phyloP scores from a whole-genome alignment of 108 stramenopile genomes.

The Cyclotella baltica region DNA sequence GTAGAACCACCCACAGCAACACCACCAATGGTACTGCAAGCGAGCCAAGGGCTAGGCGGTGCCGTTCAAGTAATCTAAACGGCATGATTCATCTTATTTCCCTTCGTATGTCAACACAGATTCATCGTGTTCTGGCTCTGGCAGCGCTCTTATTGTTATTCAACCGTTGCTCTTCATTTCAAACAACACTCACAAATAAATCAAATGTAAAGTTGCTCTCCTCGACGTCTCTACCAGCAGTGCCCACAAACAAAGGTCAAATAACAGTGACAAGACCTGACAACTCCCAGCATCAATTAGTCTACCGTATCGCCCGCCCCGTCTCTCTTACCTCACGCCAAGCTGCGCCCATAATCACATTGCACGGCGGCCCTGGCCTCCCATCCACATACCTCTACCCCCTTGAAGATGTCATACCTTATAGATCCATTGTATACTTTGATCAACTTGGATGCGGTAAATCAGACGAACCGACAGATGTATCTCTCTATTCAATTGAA shows the following conservation, averaged over 20 bases:
- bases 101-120: too few relatives aligned
- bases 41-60: too few relatives aligned
- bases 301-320: constrained; percentile 36
- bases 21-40: too few relatives aligned
- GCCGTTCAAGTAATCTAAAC: too few relatives aligned
- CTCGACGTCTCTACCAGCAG: neutral
- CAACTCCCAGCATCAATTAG: constrained; percentile 18
- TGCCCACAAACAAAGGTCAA: constrained; percentile 17
- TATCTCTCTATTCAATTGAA: constrained; percentile 52
- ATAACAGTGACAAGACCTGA: constrained; percentile 8
- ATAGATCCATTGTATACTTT: constrained; percentile 68
- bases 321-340: constrained; percentile 37
- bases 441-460: constrained; percentile 80
- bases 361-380: constrained; percentile 78
- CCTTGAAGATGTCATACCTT: constrained; percentile 58
- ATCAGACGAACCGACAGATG: constrained; percentile 52
- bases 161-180: too few relatives aligned
- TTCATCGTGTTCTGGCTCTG: too few relatives aligned
- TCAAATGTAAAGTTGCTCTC: too few relatives aligned
- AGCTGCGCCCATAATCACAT: constrained; percentile 59
- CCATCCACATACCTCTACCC: constrained; percentile 73
- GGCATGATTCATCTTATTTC: too few relatives aligned
- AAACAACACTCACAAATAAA: too few relatives aligned
- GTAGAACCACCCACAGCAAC: too few relatives aligned
- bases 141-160: too few relatives aligned